Percentiles rank a stretch among this genome's conserved stretches.
phyloP scores from a whole-genome alignment of 2,329 filamentous ascomycete genomes.

The Pestalotiopsis fici region DNA sequence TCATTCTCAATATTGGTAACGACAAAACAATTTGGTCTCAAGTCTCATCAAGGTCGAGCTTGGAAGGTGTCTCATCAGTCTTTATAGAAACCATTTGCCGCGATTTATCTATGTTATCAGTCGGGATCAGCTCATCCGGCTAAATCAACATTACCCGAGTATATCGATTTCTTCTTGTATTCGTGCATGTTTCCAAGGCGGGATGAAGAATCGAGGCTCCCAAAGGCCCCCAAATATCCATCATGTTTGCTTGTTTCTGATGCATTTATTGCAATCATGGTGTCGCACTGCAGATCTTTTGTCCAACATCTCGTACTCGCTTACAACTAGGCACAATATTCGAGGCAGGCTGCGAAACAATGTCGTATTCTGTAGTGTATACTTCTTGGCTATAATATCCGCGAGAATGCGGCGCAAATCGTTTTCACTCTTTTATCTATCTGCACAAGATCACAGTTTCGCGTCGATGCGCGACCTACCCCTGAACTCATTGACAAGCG shows the following conservation, averaged over 20 bases:
- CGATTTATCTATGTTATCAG: background rate
- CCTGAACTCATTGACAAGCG: conserved; percentile 6
- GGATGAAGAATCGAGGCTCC: background rate
- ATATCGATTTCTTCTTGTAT: background rate
- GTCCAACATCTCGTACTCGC: no score
- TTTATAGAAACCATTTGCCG: background rate
- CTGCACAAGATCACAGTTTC: conserved; percentile 1
- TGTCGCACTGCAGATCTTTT: background rate
- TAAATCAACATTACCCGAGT: background rate
- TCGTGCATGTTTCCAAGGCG: background rate
- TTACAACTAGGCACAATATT: no score
- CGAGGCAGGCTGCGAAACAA: no score
- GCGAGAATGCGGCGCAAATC: background rate
- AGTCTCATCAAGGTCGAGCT: no score
- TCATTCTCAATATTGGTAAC: background rate
- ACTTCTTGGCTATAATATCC: no score
- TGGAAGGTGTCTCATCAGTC: background rate
- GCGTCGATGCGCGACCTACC: conserved; percentile 1
- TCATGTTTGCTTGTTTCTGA: background rate
- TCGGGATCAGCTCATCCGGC: background rate
- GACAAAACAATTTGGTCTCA: no score
- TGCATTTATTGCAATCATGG: background rate
- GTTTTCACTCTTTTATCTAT: background rate
- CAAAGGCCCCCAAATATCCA: background rate
- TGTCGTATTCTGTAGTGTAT: no score